A percentile compares a stretch with the other conserved stretches of the same genome.
These are phyloP conservation scores for Rhizopogon rudus DNA, from an alignment of 768 basidiomycete genomes.

Conservation along the genomic window DNA sequence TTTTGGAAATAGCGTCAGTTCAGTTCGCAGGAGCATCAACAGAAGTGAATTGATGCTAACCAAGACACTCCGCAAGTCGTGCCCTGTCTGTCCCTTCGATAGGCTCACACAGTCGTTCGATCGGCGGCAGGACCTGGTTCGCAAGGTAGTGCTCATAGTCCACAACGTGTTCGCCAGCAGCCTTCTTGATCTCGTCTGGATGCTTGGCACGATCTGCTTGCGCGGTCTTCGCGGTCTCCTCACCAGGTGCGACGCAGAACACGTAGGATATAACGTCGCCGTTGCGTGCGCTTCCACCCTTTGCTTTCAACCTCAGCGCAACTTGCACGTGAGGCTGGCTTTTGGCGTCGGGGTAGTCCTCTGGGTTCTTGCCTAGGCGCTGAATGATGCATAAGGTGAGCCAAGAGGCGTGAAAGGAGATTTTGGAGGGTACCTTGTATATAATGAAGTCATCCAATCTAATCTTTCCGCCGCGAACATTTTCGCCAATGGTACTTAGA, in stretches of 20 bases:
- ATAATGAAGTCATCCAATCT: constrained; percentile 94
- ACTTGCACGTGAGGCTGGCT: constrained; percentile 97
- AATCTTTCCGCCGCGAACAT: constrained; percentile 71
- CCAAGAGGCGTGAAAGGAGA: neutral
- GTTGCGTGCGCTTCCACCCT: constrained; percentile 70
- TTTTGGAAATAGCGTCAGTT: constrained; percentile 15
- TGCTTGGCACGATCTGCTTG: constrained; percentile 92
- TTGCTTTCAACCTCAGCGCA: constrained; percentile 83
- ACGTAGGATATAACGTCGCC: constrained; percentile 97
- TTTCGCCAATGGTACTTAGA: constrained; percentile 67
- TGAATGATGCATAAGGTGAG: constrained; percentile 24
- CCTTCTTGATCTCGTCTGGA: constrained; percentile 84
- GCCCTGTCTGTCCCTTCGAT: constrained; percentile 95
- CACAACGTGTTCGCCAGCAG: constrained; percentile 58
- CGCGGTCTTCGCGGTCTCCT: constrained; percentile 61
- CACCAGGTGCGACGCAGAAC: constrained; percentile 79
- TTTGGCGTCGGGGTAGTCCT: constrained; percentile 96
- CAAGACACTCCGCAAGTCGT: constrained; percentile 91
- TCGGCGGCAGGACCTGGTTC: constrained; percentile 89
- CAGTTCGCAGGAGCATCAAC: neutral
- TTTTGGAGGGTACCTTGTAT: constrained; percentile 63
- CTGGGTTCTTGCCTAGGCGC: constrained; percentile 95
- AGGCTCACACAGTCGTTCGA: constrained; percentile 92
- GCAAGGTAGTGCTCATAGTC: constrained; percentile 92
- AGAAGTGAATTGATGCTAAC: constrained; percentile 35